Evolutionary conservation across 2,329 filamentous ascomycete genomes (phyloP).

Genomic region (Trichoderma sp.): DNA sequence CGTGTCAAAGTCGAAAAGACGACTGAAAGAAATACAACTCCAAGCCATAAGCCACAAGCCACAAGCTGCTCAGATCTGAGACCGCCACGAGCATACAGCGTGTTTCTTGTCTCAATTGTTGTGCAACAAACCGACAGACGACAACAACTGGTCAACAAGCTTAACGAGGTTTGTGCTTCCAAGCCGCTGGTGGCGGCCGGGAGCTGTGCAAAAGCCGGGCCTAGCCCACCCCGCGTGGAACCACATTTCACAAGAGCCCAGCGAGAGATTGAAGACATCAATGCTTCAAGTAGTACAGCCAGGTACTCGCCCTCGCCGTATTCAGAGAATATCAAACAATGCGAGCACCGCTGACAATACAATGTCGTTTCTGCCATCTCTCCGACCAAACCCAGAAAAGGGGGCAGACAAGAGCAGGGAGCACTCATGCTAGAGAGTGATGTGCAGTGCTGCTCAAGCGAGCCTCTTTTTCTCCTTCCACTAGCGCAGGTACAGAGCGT

Average conservation of each 20-base stretch:
- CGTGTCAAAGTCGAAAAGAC: background rate
- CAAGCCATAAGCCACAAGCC: background rate
- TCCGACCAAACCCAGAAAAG: background rate
- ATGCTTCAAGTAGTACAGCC: background rate
- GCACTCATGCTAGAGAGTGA: conserved; percentile 12
- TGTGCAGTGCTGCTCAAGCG: conserved; percentile 19
- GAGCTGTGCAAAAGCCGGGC: conserved; percentile 6
- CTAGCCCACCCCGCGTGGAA: conserved; percentile 5
- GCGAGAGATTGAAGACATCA: background rate
- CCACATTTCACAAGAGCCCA: conserved; percentile 11
- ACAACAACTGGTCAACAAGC: background rate
- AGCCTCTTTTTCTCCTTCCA: background rate
- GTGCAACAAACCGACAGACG: background rate
- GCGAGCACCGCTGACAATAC: background rate
- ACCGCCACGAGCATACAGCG: background rate
- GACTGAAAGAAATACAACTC: background rate
- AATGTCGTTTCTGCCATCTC: background rate
- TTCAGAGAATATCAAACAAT: background rate
- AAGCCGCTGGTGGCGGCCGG: background rate
- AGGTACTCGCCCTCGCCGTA: background rate
- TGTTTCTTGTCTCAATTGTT: background rate
- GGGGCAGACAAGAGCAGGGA: background rate
- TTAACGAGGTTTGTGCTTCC: background rate
- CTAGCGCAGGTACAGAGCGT: conserved; percentile 24
- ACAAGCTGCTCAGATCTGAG: background rate